Percentiles rank a stretch among this genome's conserved stretches.
These are phyloP conservation scores for Cephalotrichum gorgonifer DNA, from an alignment of 2,329 filamentous ascomycete genomes.

Conservation along the genomic window DNA sequence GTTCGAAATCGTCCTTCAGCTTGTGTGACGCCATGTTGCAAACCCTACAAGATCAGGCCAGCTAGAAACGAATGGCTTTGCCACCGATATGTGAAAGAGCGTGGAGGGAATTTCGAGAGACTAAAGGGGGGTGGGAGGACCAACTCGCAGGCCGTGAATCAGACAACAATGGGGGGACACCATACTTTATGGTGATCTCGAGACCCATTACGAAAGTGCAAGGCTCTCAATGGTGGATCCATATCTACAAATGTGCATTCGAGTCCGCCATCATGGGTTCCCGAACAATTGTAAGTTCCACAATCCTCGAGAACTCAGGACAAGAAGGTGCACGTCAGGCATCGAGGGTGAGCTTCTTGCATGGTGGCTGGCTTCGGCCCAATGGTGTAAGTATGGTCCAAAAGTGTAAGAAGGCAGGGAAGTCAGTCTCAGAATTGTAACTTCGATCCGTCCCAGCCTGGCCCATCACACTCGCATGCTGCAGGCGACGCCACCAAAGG, in stretches of 20 bases:
- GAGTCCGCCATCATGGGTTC: background rate
- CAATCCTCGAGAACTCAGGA: background rate
- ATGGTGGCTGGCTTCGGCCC: background rate
- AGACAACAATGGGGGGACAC: background rate
- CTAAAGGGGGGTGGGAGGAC: too few species aligned
- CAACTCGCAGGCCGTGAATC: background rate
- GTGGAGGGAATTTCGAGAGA: background rate
- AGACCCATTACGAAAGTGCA: background rate
- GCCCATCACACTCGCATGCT: background rate
- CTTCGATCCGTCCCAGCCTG: background rate
- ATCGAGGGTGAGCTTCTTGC: background rate
- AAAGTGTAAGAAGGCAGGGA: background rate
- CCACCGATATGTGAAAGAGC: background rate
- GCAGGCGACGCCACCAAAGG: background rate
- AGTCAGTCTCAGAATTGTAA: background rate
- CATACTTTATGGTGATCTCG: background rate
- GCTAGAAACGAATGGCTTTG: background rate
- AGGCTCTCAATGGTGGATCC: background rate
- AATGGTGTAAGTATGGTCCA: background rate
- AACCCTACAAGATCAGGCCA: background rate
- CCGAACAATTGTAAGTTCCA: background rate
- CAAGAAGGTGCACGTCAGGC: background rate
- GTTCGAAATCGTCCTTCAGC: background rate
- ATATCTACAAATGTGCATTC: background rate
- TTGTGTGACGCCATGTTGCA: background rate